A percentile compares a stretch with the other conserved stretches of the same genome.
Conservation (phyloP, 495 filamentous ascomycete genomes). For the Aspergillus haitiensis region DNA sequence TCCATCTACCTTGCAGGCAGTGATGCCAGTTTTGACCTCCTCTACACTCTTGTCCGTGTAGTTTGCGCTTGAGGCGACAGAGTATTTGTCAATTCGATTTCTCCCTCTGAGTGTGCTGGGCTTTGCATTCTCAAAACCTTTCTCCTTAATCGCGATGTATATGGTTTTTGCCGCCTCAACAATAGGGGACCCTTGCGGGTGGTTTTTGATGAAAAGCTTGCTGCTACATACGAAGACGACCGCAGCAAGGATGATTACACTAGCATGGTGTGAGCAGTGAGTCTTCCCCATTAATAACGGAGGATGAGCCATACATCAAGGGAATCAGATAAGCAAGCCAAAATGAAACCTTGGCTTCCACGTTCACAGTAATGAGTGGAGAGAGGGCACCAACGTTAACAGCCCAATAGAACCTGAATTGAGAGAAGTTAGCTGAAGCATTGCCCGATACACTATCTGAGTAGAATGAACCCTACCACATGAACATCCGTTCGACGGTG, state of each 20-base stretch:
- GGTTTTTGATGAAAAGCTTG: slow-evolving; percentile 36
- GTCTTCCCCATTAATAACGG: background rate
- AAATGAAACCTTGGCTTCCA: slow-evolving; percentile 53
- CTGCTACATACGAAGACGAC: slow-evolving; percentile 16
- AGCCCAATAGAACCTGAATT: slow-evolving; percentile 26
- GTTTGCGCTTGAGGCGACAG: slow-evolving; percentile 5
- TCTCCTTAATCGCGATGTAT: slow-evolving; percentile 23
- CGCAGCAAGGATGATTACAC: slow-evolving; percentile 21
- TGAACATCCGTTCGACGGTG: slow-evolving; percentile 38
- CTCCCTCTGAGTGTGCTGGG: slow-evolving; percentile 20
- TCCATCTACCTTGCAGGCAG: slow-evolving; percentile 42
- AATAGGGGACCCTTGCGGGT: slow-evolving; percentile 47
- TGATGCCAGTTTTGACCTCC: slow-evolving; percentile 46
- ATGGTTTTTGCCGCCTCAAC: slow-evolving; percentile 41
- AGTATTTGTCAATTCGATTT: slow-evolving; percentile 12
- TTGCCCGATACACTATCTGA: background rate
- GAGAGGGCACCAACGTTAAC: slow-evolving; percentile 48
- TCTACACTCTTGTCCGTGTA: slow-evolving; percentile 50
- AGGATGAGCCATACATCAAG: slow-evolving; percentile 16
- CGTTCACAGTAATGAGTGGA: slow-evolving; percentile 31
- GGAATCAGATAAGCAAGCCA: slow-evolving; percentile 59
- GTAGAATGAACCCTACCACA: slow-evolving; percentile 27
- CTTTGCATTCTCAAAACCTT: slow-evolving; percentile 26
- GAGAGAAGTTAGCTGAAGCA: no score
- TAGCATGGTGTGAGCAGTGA: slow-evolving; percentile 4